Evolutionary conservation across 2,329 filamentous ascomycete species (phyloP).

Genomic region (Cytospora leucostoma): DNA sequence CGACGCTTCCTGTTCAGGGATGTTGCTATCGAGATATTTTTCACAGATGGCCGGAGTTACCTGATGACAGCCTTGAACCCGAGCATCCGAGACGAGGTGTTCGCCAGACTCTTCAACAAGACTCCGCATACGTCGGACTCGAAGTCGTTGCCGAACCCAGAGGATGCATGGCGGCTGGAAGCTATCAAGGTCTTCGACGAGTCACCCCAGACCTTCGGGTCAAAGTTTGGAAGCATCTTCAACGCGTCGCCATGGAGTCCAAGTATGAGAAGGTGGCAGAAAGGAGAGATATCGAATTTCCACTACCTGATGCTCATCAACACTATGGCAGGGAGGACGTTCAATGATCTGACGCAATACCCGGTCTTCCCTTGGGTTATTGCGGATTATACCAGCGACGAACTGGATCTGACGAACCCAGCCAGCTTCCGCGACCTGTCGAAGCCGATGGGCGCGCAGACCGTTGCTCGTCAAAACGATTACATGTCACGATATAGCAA

Average conservation of each 20-base stretch:
- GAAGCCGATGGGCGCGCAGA: slow-evolving; percentile 96
- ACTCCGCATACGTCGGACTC: slow-evolving; percentile 77
- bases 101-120: slow-evolving; percentile 71
- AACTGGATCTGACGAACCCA: slow-evolving; percentile 83
- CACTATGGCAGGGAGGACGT: slow-evolving; percentile 93
- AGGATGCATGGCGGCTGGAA: slow-evolving; percentile 91
- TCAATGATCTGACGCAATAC: slow-evolving; percentile 97
- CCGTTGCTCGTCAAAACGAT: slow-evolving; percentile 70
- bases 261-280: slow-evolving; percentile 85
- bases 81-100: slow-evolving; percentile 75
- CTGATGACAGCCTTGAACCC: slow-evolving; percentile 81
- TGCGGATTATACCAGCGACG: slow-evolving; percentile 92
- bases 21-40: slow-evolving; percentile 96
- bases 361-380: slow-evolving; percentile 97
- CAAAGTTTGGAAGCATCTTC: slow-evolving; percentile 91
- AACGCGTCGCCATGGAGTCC: slow-evolving; percentile 79
- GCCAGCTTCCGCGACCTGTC: slow-evolving; percentile 86
- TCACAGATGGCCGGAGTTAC: slow-evolving; percentile 94
- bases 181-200: slow-evolving; percentile 70
- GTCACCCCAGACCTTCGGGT: slow-evolving; percentile 67
- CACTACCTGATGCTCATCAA: slow-evolving; percentile 99
- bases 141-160: slow-evolving; percentile 70
- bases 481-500: slow-evolving; percentile 84
- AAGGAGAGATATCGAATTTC: slow-evolving; percentile 96
- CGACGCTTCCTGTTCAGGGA: slow-evolving; percentile 93